Percentiles rank a stretch among this genome's conserved stretches.
These are phyloP conservation scores for Hyaloperonospora arabidopsidis DNA, from an alignment of 352 stramenopile species.

Conservation along the genomic window DNA sequence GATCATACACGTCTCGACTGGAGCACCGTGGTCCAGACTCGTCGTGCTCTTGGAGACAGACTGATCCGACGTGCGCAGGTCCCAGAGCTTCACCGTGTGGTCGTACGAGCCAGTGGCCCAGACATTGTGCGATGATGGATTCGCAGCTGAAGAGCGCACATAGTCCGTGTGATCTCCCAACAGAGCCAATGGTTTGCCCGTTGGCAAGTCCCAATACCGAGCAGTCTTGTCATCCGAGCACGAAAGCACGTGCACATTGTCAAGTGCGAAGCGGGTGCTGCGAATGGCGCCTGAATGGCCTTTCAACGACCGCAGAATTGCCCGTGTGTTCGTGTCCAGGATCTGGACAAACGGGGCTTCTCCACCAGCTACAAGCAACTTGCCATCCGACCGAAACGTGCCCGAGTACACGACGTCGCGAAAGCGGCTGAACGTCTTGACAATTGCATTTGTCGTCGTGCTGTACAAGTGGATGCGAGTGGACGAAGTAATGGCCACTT, in stretches of 20 bases:
- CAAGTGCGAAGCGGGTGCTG: slow-evolving; percentile 67
- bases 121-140: slow-evolving; percentile 65
- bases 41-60: slow-evolving; percentile 48
- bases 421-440: slow-evolving; percentile 86
- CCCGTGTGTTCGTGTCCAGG: slow-evolving; percentile 75
- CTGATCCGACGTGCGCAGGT: slow-evolving; percentile 73
- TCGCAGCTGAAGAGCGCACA: slow-evolving; percentile 67
- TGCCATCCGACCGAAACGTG: slow-evolving; percentile 82
- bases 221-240: slow-evolving; percentile 88
- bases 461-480: slow-evolving; percentile 84
- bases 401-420: slow-evolving; percentile 81
- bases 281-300: slow-evolving; percentile 75
- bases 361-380: slow-evolving; percentile 78
- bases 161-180: slow-evolving; percentile 86
- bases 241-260: slow-evolving; percentile 84
- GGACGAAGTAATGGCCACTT: slow-evolving; percentile 83
- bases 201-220: slow-evolving; percentile 84
- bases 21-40: slow-evolving; percentile 77
- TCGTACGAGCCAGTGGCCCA: slow-evolving; percentile 89
- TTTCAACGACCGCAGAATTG: slow-evolving; percentile 82
- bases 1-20: slow-evolving; percentile 84
- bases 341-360: slow-evolving; percentile 74
- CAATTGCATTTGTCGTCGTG: slow-evolving; percentile 72
- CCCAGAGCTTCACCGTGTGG: slow-evolving; percentile 90
- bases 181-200: slow-evolving; percentile 63